Percentiles rank a stretch among this genome's conserved stretches.
Evolutionary conservation across 1,139 yeast genomes (phyloP).

Genomic region (Debaryomycetaceae sp.): DNA sequence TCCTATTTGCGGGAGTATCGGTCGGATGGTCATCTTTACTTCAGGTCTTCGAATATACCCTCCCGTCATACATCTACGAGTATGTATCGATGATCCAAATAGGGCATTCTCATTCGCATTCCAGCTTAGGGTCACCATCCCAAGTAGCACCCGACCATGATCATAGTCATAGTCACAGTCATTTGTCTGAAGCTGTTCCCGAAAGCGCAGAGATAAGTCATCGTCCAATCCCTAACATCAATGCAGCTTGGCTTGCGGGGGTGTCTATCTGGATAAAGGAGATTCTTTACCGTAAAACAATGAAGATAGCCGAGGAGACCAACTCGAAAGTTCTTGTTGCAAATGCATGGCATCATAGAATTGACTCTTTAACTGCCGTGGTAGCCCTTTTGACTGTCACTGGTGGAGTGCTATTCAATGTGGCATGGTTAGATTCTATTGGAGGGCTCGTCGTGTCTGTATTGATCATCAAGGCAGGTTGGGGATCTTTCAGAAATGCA

Average conservation of each 20-base stretch:
- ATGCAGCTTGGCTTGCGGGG: conserved; percentile 95
- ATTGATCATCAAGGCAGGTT: conserved; percentile 81
- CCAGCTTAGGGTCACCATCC: conserved; percentile 8
- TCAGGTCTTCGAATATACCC: conserved; percentile 63
- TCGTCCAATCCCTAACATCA: conserved; percentile 60
- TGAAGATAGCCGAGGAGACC: conserved; percentile 68
- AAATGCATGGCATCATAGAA: conserved; percentile 98
- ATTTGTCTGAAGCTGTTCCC: conserved; percentile 11
- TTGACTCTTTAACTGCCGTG: conserved; percentile 88
- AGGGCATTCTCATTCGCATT: conserved; percentile 54
- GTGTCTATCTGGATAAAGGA: conserved; percentile 86
- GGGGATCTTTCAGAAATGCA: conserved; percentile 66
- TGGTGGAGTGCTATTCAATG: conserved; percentile 72
- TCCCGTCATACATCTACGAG: conserved; percentile 52
- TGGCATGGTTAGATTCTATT: conserved; percentile 83
- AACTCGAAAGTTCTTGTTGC: conserved; percentile 90
- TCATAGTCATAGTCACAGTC: conserved; percentile 40
- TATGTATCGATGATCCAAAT: conserved; percentile 43
- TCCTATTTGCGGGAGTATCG: conserved; percentile 82
- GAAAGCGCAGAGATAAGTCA: conserved; percentile 1
- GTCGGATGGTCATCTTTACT: conserved; percentile 87
- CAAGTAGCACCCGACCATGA: conserved; percentile 21
- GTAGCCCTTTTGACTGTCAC: conserved; percentile 89
- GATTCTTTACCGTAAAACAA: conserved; percentile 77
- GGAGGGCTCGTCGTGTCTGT: conserved; percentile 87